Evolutionary conservation across 345 rosid genomes (phyloP).

Genomic region (Noccaea caerulescens): DNA sequence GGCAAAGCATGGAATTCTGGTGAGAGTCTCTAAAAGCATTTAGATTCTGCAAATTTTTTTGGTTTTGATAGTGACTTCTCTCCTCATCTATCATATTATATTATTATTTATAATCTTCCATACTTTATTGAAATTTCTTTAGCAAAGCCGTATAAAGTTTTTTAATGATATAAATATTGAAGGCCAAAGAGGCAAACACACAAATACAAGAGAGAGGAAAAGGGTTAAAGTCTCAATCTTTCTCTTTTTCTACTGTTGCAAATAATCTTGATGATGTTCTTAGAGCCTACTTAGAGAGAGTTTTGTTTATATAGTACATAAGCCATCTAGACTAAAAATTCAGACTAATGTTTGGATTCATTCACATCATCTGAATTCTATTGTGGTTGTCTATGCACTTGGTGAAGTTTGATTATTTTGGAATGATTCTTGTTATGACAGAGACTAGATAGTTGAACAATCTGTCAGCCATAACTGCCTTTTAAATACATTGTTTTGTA

Average conservation of each 20-base stretch:
- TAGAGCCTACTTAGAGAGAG: neutral
- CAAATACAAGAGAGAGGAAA: neutral
- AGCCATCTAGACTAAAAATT: neutral
- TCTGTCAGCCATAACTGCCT: neutral
- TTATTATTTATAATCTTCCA: neutral
- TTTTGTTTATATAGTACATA: slow-evolving; percentile 1
- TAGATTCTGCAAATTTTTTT: slow-evolving; percentile 23
- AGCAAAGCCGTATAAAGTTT: neutral
- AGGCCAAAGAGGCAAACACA: slow-evolving; percentile 12
- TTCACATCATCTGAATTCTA: slow-evolving; percentile 9
- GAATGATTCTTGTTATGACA: slow-evolving; percentile 7
- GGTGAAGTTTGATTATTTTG: neutral
- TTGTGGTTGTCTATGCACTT: slow-evolving; percentile 9
- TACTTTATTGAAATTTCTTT: neutral
- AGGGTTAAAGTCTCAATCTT: neutral
- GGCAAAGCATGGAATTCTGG: slow-evolving; percentile 45
- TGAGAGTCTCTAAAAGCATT: slow-evolving; percentile 37
- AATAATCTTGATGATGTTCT: slow-evolving; percentile 4
- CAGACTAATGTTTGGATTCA: slow-evolving; percentile 1
- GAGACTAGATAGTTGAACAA: neutral
- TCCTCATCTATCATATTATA: slow-evolving; percentile 35
- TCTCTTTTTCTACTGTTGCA: slow-evolving; percentile 15
- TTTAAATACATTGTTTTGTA: neutral
- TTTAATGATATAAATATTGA: neutral
- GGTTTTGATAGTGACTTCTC: slow-evolving; percentile 40